These are phyloP conservation scores for Fusarium chaquense DNA, from an alignment of 2,329 filamentous ascomycete species.

Conservation along the genomic window DNA sequence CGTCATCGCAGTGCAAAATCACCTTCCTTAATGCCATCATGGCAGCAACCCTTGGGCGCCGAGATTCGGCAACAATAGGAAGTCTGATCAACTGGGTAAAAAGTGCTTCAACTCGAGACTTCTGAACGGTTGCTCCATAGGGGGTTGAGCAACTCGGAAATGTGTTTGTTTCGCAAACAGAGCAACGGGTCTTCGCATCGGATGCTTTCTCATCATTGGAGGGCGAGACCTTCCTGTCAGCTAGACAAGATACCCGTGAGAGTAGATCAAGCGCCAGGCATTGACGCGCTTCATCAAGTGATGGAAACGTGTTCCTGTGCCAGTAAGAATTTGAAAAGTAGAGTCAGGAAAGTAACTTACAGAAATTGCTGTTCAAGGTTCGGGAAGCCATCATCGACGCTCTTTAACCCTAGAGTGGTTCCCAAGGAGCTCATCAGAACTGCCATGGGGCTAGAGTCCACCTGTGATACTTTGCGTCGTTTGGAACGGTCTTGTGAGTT, in stretches of 20 bases:
- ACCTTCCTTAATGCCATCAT: conserved; percentile 79
- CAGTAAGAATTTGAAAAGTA: conserved; percentile 35
- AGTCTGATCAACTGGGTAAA: conserved; percentile 62
- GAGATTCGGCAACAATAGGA: conserved; percentile 63
- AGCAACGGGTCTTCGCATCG: conserved; percentile 32
- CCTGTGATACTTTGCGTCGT: conserved; percentile 47
- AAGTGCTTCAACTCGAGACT: conserved; percentile 57
- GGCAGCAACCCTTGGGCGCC: conserved; percentile 73
- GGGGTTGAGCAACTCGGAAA: conserved; percentile 2
- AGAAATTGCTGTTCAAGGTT: conserved; percentile 55
- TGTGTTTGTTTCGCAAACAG: conserved; percentile 45
- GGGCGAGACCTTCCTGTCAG: conserved; percentile 17
- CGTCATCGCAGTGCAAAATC: conserved; percentile 72
- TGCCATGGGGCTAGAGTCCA: conserved; percentile 36
- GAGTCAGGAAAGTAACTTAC: conserved; percentile 56
- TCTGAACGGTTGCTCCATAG: conserved; percentile 35
- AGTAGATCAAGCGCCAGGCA: conserved; percentile 67
- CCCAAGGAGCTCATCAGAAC: conserved; percentile 44
- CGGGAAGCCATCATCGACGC: conserved; percentile 42
- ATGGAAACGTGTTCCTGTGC: conserved; percentile 57
- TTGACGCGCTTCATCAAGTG: conserved; percentile 62
- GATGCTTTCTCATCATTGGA: neutral
- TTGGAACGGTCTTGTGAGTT: conserved; percentile 43
- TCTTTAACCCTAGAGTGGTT: conserved; percentile 47
- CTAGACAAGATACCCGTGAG: conserved; percentile 60